A percentile compares a stretch with the other conserved stretches of the same genome.
Conservation (phyloP, 495 filamentous ascomycete species). For the Chaetomidium leptoderma region DNA sequence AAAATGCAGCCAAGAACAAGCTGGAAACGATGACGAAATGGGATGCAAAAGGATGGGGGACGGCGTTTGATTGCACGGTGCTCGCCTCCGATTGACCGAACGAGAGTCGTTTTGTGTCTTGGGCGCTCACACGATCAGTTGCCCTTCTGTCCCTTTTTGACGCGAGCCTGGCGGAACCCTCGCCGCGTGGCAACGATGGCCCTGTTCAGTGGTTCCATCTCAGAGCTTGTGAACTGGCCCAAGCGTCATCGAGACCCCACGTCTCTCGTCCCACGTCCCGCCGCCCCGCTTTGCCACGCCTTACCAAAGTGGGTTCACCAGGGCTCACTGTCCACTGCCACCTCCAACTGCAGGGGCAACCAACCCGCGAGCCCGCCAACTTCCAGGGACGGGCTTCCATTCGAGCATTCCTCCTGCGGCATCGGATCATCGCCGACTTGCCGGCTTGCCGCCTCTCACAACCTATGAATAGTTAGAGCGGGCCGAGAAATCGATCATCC, state of each 20-base stretch:
- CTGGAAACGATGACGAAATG: not conserved
- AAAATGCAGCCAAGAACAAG: not conserved
- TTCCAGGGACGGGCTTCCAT: too few relatives aligned
- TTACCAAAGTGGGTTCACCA: too few relatives aligned
- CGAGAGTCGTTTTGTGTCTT: not conserved
- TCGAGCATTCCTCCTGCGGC: too few relatives aligned
- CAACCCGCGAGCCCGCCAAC: too few relatives aligned
- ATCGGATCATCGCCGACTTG: too few relatives aligned
- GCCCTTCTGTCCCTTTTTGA: conserved; percentile 17
- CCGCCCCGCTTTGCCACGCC: not conserved
- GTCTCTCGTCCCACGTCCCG: not conserved
- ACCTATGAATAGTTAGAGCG: too few relatives aligned
- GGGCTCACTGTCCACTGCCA: too few relatives aligned
- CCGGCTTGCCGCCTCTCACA: too few relatives aligned
- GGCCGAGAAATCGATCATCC: too few relatives aligned
- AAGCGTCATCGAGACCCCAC: not conserved
- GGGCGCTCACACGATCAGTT: conserved; percentile 27
- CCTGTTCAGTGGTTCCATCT: not conserved
- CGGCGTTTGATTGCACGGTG: not conserved
- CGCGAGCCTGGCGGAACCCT: not conserved
- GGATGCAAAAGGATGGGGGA: not conserved
- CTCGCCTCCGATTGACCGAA: not conserved
- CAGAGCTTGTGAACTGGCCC: conserved; percentile 1
- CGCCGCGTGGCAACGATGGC: not conserved
- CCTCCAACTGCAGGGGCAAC: too few relatives aligned